These are phyloP conservation scores for Taphrina confusa DNA, from an alignment of 1,139 yeast genomes.

Conservation along the genomic window DNA sequence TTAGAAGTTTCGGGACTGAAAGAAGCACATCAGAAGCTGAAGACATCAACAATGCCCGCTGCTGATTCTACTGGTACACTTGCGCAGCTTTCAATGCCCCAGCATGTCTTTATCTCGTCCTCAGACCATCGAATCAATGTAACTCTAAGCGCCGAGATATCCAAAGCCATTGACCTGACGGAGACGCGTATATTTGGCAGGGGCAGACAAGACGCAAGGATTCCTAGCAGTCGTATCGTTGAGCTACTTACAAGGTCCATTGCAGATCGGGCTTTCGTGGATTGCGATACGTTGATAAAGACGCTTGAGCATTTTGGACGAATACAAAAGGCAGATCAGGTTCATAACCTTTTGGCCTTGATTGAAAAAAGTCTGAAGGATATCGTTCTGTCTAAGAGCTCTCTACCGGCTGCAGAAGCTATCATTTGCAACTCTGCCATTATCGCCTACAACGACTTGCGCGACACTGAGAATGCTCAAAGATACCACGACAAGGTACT, in stretches of 20 bases:
- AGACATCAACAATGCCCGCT: neutral
- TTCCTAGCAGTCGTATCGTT: neutral
- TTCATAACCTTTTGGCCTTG: neutral
- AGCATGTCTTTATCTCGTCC: neutral
- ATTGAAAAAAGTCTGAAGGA: neutral
- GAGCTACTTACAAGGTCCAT: neutral
- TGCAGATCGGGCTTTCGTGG: neutral
- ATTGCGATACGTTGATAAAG: neutral
- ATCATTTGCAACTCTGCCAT: conserved; percentile 34
- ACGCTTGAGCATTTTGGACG: conserved; percentile 12
- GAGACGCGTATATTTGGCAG: neutral
- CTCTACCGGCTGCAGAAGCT: conserved; percentile 37
- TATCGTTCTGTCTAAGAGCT: conserved; percentile 29
- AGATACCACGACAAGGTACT: conserved; percentile 42
- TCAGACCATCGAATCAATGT: neutral
- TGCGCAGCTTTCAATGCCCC: neutral
- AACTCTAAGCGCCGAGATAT: neutral
- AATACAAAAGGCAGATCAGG: neutral
- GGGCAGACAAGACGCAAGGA: neutral
- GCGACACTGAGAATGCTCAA: conserved; percentile 2
- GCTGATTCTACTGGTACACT: neutral
- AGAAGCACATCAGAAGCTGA: neutral
- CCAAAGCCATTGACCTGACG: neutral
- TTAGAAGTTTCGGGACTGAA: neutral
- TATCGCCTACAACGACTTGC: conserved; percentile 12